Evolutionary conservation across 2,329 filamentous ascomycete genomes (phyloP).

Genomic region (Monilinia vaccinii-corymbosi): DNA sequence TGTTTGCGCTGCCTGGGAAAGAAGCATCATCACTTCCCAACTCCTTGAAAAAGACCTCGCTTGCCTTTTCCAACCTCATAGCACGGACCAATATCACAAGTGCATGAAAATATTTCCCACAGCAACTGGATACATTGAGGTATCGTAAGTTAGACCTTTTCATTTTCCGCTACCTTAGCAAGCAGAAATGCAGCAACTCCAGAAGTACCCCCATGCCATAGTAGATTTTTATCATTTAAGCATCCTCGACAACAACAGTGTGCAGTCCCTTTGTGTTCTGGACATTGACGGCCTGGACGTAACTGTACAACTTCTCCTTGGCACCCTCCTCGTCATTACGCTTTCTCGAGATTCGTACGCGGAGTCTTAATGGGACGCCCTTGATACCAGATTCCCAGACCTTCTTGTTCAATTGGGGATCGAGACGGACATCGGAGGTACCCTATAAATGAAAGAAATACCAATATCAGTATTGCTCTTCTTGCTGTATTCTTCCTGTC

Average conservation of each 20-base stretch:
- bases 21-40: background rate
- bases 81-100: constrained; percentile 7
- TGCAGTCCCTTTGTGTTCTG: constrained; percentile 98
- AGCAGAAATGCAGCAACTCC: constrained; percentile 28
- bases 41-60: background rate
- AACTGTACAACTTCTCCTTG: constrained; percentile 99
- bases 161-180: constrained; percentile 26
- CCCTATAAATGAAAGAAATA: constrained; percentile 48
- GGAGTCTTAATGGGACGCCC: constrained; percentile 94
- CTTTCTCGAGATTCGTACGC: constrained; percentile 97
- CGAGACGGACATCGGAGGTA: constrained; percentile 92
- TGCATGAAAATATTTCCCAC: constrained; percentile 3
- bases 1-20: background rate
- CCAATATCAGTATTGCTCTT: constrained; percentile 5
- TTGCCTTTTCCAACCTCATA: constrained; percentile 4
- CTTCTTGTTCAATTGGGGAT: constrained; percentile 99
- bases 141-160: constrained; percentile 24
- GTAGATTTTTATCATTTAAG: constrained; percentile 33
- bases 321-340: constrained; percentile 99
- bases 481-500: background rate
- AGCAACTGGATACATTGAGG: constrained; percentile 8
- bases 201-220: constrained; percentile 21
- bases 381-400: constrained; percentile 99
- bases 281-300: constrained; percentile 99
- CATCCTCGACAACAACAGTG: constrained; percentile 76